Conservation (phyloP, 805 yeast genomes). For the Yamadazyma scolyti region DNA sequence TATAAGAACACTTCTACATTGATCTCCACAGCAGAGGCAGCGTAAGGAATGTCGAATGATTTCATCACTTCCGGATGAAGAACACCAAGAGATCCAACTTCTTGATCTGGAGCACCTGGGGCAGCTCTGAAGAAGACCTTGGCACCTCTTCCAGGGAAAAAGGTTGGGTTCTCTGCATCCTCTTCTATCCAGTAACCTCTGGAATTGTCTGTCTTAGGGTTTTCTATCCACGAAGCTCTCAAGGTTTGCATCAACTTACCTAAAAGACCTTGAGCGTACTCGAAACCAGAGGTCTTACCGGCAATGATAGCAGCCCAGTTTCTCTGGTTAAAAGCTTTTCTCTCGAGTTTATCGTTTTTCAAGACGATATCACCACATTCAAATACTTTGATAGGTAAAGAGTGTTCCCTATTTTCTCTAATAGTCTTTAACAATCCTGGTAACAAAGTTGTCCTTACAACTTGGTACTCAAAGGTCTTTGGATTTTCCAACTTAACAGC, state of each 20-base stretch:
- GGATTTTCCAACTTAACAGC: conserved; percentile 95
- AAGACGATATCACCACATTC: conserved; percentile 94
- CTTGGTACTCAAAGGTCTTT: conserved; percentile 94
- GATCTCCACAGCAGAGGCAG: conserved; percentile 87
- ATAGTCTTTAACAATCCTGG: conserved; percentile 96
- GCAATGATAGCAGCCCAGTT: conserved; percentile 93
- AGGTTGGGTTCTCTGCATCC: conserved; percentile 62
- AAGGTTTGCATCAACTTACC: conserved; percentile 96
- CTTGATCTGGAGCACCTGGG: conserved; percentile 52
- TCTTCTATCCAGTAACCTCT: conserved; percentile 89
- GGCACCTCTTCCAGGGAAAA: conserved; percentile 98
- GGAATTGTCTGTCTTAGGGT: conserved; percentile 42
- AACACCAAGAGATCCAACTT: conserved; percentile 86
- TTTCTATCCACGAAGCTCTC: conserved; percentile 79
- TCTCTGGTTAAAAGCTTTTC: conserved; percentile 89
- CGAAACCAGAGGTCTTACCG: conserved; percentile 95
- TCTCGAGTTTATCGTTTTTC: conserved; percentile 74
- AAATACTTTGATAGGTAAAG: conserved; percentile 90
- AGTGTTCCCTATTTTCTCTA: conserved; percentile 92
- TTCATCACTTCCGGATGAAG: conserved; percentile 91
- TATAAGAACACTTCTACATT: conserved; percentile 84
- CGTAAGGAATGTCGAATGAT: conserved; percentile 85
- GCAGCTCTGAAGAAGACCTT: conserved; percentile 68
- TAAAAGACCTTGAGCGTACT: conserved; percentile 86
- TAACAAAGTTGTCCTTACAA: conserved; percentile 88